phyloP scores from a whole-genome alignment of 805 yeast species.

The Hanseniaspora guilliermondii region DNA sequence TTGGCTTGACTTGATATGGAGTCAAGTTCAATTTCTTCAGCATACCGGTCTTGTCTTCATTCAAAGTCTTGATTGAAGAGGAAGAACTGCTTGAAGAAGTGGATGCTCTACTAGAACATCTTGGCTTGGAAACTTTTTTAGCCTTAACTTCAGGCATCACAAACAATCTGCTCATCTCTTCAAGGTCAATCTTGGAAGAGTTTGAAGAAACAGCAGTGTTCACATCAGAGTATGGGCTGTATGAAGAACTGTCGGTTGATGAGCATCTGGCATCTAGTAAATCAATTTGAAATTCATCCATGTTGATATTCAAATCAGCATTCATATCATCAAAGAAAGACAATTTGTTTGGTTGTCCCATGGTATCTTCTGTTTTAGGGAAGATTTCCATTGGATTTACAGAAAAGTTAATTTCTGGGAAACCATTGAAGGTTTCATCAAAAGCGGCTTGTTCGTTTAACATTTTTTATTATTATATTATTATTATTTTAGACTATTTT shows the following conservation, averaged over 20 bases:
- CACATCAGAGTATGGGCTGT: background rate
- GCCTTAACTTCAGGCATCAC: background rate
- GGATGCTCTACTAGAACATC: constrained; percentile 9
- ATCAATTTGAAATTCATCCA: background rate
- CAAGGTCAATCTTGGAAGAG: background rate
- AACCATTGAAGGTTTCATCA: background rate
- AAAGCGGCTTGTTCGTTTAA: background rate
- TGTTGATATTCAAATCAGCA: background rate
- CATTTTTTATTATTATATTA: background rate
- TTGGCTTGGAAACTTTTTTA: constrained; percentile 7
- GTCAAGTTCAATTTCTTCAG: constrained; percentile 66
- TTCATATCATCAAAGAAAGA: background rate
- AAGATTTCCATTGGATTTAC: background rate
- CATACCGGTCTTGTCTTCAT: background rate
- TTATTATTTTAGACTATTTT: background rate
- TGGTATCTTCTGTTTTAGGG: background rate
- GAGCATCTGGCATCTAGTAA: background rate
- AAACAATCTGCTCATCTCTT: constrained; percentile 19
- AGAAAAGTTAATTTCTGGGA: background rate
- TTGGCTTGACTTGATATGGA: constrained; percentile 65
- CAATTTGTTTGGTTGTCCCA: background rate
- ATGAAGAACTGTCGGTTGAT: background rate
- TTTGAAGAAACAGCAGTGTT: background rate
- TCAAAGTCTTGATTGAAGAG: constrained; percentile 22
- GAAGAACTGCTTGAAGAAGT: constrained; percentile 11